Conservation (phyloP, 306 rosid genomes). For the Purshia tridentata region DNA sequence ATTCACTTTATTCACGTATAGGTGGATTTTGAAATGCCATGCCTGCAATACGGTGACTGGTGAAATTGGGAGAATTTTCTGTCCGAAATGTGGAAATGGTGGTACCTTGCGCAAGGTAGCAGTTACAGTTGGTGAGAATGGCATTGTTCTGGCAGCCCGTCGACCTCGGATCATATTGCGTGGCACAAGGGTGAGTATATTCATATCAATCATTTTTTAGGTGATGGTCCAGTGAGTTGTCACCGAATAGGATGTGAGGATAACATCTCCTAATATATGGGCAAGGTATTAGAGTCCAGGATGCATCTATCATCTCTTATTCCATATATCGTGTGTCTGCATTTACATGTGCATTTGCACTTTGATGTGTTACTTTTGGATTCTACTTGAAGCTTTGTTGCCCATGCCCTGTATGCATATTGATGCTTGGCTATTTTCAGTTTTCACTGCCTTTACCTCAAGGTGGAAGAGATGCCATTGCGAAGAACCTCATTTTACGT, state of each 20-base stretch:
- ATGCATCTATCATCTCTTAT: neutral
- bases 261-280: neutral
- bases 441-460: slow-evolving; percentile 85
- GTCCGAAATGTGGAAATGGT: slow-evolving; percentile 98
- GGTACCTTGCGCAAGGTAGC: slow-evolving; percentile 97
- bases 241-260: slow-evolving; percentile 11
- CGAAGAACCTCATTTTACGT: slow-evolving; percentile 81
- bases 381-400: neutral
- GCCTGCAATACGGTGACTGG: slow-evolving; percentile 81
- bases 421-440: slow-evolving; percentile 46
- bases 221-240: neutral
- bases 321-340: neutral
- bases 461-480: slow-evolving; percentile 84
- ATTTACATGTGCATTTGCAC: neutral
- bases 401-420: slow-evolving; percentile 10
- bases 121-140: slow-evolving; percentile 95
- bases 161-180: slow-evolving; percentile 70
- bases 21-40: slow-evolving; percentile 96
- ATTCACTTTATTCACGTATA: slow-evolving; percentile 25
- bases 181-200: slow-evolving; percentile 81
- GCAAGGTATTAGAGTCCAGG: neutral
- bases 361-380: neutral
- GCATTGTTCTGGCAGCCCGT: slow-evolving; percentile 68
- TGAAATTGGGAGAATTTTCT: slow-evolving; percentile 83
- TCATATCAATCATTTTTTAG: neutral